Evolutionary conservation across 306 rosid species (phyloP).

Genomic region (Cajanus cajan): DNA sequence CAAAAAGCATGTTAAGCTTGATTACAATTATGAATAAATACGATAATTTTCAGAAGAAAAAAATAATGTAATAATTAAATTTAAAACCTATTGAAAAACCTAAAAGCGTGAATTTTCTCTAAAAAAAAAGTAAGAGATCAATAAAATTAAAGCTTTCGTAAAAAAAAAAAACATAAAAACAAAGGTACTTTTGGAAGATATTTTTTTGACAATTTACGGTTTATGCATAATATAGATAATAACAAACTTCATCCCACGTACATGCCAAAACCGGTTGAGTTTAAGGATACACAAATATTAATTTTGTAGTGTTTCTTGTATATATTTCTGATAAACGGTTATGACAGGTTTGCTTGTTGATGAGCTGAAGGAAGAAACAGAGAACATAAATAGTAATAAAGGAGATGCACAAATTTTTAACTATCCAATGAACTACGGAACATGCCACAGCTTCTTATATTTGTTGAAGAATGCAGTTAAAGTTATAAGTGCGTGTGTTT

Average conservation of each 20-base stretch:
- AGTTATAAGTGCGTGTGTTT: slow-evolving; percentile 17
- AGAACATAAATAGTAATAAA: not conserved
- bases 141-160: not conserved
- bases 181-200: no score
- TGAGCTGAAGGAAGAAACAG: slow-evolving; percentile 22
- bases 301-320: not conserved
- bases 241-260: not conserved
- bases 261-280: no score
- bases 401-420: not conserved
- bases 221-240: not conserved
- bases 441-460: slow-evolving; percentile 24
- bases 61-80: no score
- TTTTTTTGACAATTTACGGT: not conserved
- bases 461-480: slow-evolving; percentile 3
- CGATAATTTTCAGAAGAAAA: no score
- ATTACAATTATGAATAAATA: no score
- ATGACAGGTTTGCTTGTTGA: slow-evolving; percentile 30
- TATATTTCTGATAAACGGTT: not conserved
- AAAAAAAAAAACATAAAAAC: no score
- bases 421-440: slow-evolving; percentile 21
- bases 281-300: not conserved
- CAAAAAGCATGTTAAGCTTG: not conserved
- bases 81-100: not conserved
- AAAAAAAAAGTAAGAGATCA: not conserved
- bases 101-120: no score